Evolutionary conservation across 1,284 basidiomycete species (phyloP).

Genomic region (Blastosporella zonata): DNA sequence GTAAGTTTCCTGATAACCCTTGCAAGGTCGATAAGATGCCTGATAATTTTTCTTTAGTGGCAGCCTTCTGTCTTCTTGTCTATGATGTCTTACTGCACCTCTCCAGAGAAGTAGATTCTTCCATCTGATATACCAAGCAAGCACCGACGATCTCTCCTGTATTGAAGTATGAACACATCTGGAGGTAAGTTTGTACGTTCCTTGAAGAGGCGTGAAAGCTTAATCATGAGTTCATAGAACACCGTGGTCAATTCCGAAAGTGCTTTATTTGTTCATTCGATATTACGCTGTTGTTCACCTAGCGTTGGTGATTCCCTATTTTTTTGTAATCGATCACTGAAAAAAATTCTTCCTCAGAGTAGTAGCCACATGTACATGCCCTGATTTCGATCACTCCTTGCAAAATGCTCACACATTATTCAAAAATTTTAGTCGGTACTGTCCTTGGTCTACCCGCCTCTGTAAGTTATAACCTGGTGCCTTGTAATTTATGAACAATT

Average conservation of each 20-base stretch:
- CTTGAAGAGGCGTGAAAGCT: background rate
- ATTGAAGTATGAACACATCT: conserved; percentile 3
- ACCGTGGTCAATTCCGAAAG: conserved; percentile 8
- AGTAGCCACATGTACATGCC: background rate
- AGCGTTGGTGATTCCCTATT: background rate
- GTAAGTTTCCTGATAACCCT: background rate
- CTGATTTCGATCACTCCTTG: background rate
- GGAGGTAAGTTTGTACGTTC: background rate
- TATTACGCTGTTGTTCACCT: conserved; percentile 6
- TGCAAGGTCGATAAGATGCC: background rate
- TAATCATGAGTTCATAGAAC: background rate
- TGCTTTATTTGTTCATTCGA: conserved; percentile 7
- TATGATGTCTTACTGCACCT: conserved; percentile 1
- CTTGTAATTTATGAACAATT: too few relatives aligned
- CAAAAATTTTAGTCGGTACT: background rate
- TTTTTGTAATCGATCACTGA: background rate
- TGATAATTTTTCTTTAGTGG: background rate
- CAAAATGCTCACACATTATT: background rate
- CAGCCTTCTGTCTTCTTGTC: conserved; percentile 3
- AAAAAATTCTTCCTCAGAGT: background rate
- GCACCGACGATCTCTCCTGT: background rate
- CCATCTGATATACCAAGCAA: background rate
- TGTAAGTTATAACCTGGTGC: too few relatives aligned
- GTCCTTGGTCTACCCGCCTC: background rate
- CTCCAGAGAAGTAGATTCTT: conserved; percentile 1